Percentiles rank a stretch among this genome's conserved stretches.
These are phyloP conservation scores for Camelina neglecta DNA, from an alignment of 345 rosid genomes.

Conservation along the genomic window DNA sequence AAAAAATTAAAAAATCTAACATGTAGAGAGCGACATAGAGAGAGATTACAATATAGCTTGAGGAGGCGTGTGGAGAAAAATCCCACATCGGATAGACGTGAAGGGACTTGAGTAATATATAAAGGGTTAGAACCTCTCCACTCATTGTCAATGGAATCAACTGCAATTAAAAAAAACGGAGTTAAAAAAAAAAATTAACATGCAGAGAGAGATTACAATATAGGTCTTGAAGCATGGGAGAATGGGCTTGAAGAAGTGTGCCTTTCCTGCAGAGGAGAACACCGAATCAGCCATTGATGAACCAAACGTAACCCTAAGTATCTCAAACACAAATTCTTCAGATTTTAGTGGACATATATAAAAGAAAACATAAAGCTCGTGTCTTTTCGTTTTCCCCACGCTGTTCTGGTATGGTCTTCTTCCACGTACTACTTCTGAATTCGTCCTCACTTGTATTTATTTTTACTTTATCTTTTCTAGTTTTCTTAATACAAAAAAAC, in stretches of 20 bases:
- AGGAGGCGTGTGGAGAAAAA: no score
- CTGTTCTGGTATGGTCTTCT: neutral
- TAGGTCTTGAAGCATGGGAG: conserved; percentile 10
- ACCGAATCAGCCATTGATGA: neutral
- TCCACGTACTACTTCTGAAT: neutral
- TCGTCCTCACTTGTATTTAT: no score
- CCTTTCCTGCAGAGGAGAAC: neutral
- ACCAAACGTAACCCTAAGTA: neutral
- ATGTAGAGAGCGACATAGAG: neutral
- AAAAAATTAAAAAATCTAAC: neutral
- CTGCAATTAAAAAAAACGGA: no score
- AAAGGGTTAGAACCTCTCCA: no score
- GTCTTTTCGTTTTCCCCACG: neutral
- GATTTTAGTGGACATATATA: neutral
- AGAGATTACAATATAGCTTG: neutral
- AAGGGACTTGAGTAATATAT: no score
- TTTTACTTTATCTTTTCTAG: no score
- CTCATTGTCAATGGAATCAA: no score
- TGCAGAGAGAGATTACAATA: no score
- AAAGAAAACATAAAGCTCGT: neutral
- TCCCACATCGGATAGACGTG: no score
- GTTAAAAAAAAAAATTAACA: no score
- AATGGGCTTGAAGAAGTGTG: conserved; percentile 2
- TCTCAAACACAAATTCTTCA: neutral
- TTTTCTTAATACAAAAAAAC: no score